Base-by-base conservation (phyloP, 371 early-diverging fungal species). In the Zychaea mexicana region DNA sequence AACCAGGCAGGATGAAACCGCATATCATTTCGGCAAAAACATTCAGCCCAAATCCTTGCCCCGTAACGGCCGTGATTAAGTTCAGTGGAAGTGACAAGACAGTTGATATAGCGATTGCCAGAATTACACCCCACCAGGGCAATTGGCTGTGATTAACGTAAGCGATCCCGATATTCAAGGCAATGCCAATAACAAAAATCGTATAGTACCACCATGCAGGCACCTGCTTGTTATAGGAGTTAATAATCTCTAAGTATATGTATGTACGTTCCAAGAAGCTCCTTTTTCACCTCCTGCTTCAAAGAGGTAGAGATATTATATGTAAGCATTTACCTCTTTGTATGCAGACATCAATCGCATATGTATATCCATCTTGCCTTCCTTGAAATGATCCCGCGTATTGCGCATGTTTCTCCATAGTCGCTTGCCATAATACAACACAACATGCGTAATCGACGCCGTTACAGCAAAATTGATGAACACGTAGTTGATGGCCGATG, bases 121-220 rank as follows among this genome's bases (percentile, higher is more conserved):
- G 60, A 6, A 92, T 39, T 13, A 92, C 77, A 64, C 85, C 90
- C 88, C 88, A 91, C 89, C 90, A 91, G 2, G 85, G 85, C 3
- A 87, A 65, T 13, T 76, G 80, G 67, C 87, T 81, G 6, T 65
- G 24, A 38, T 79, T 80, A 32, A 76, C 74, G 59, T 90, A 88
- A 31, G 88, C 83, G 1, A 86, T 72, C 21, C 83, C 76, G 39
- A 92, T 85, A 22, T 88, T 84, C n/a, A 90, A 67, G 10, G 73
- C 82, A 53, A 87, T 79, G 56, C 88, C 89, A 10, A 79, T 49
- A 2, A 83, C 66, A 64, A 90, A 92, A 33, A 90, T 68, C 7
- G 65, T 47, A 46, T 78, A 72, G 49, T 92, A 93, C 94, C 94
- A 93, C 88, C 87, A 88, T 45, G 76, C 75, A 2, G 94, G 94